Percentiles rank a stretch among this genome's conserved stretches.
Conservation (phyloP, 768 basidiomycete species). For the Mycena vulgaris region DNA sequence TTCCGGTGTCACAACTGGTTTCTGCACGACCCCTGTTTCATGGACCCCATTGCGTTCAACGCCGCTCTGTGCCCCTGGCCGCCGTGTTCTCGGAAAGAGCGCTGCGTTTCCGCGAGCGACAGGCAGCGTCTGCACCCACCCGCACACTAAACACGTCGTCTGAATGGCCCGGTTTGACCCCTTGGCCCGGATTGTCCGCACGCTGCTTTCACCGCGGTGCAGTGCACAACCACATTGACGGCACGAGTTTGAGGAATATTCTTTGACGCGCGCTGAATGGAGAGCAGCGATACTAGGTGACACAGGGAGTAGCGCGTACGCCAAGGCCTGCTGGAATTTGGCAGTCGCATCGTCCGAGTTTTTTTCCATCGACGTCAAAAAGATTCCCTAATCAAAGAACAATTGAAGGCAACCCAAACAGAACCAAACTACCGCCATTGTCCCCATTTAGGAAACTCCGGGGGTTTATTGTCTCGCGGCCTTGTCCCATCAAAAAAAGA, state of each 20-base stretch:
- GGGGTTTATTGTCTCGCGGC: too few species aligned
- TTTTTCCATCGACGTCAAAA: too few species aligned
- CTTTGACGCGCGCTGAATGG: constrained; percentile 62
- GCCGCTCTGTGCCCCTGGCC: not conserved
- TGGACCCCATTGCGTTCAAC: not conserved
- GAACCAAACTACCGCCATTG: too few species aligned
- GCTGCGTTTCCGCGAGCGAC: constrained; percentile 29
- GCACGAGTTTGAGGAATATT: constrained; percentile 43
- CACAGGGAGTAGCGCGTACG: too few species aligned
- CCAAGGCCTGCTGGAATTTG: constrained; percentile 64
- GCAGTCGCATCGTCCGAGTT: constrained; percentile 48
- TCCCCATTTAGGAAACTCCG: too few species aligned
- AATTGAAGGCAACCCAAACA: constrained; percentile 6
- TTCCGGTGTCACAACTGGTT: not conserved
- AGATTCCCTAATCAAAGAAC: constrained; percentile 22
- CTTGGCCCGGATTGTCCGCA: constrained; percentile 52
- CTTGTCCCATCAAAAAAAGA: too few species aligned
- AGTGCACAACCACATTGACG: constrained; percentile 65
- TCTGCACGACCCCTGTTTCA: not conserved
- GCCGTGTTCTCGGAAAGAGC: constrained; percentile 36
- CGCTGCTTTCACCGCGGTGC: constrained; percentile 56
- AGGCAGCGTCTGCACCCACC: constrained; percentile 28
- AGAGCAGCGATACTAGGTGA: too few species aligned
- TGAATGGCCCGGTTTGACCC: constrained; percentile 28
- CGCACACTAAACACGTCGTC: constrained; percentile 44